Base-by-base conservation (phyloP, 345 rosid genomes). In the Lepidium aucheri region DNA sequence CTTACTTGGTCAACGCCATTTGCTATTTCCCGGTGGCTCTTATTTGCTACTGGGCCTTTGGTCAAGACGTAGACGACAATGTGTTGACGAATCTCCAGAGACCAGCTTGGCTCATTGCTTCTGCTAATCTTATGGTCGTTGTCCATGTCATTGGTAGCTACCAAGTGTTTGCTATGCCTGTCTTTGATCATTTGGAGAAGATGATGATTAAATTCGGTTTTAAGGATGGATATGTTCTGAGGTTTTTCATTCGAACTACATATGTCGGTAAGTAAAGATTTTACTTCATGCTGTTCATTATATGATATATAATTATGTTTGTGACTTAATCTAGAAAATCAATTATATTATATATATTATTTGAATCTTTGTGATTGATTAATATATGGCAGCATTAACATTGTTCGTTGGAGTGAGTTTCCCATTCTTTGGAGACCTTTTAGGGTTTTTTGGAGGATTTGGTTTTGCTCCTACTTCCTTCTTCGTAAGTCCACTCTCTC, bases 151-250 rank as follows among this genome's bases (percentile, higher is more conserved):
- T 85, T 6, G 98, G 98, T 41, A 93, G 98, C 75, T 90, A 89
- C 74, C 97, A 89, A 90, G 99, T 94, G 53, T 90, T 69, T 69
- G 97, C 99, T 9, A 90, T 94, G 96, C 99, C 99, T 2, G 96
- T 90, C 40, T 94, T 94, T 60, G 86, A 72, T 67, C 44, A 87
- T 77, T 75, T 92, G 72, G 96, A 92, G 79, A 73, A 82, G 51
- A 51, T 77, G 63, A 77, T 85, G 88, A 42, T 73, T 9, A 86
- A 49, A 61, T 28, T 85, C 16, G 75, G 82, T 51, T 81, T 88
- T 55, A 85, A 86, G 9, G 81, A 81, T 3, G 96, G 96, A 34
- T 13, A 78, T 50, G 72, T 39, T 32, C 82, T 94, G 6, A 78
- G 96, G 65, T 76, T 88, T 56, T 9, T 90, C 28, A 58, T 84